Percentiles rank a stretch among this genome's conserved stretches.
phyloP scores from a whole-genome alignment of 148 eudicot species.

The Rhododendron vialii region DNA sequence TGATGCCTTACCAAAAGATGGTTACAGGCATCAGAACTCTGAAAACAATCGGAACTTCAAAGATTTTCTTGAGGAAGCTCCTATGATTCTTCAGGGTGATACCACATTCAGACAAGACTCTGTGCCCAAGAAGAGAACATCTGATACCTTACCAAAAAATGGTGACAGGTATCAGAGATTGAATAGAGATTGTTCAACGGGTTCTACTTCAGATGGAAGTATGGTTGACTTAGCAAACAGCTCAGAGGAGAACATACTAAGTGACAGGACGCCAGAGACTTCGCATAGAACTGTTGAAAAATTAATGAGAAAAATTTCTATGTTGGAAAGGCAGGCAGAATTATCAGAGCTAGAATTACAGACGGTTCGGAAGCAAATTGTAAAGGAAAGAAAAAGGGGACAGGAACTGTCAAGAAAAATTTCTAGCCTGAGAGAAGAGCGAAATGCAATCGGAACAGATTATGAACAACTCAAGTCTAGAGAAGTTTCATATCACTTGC shows the following conservation, averaged over 20 bases:
- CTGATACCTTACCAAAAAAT: slow-evolving; percentile 6
- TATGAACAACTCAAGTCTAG: slow-evolving; percentile 42
- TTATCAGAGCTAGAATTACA: slow-evolving; percentile 75
- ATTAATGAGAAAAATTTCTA: slow-evolving; percentile 39
- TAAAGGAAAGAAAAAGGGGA: slow-evolving; percentile 68
- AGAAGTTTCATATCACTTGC: slow-evolving; percentile 29
- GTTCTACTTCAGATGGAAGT: slow-evolving; percentile 45
- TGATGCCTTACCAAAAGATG: slow-evolving; percentile 7
- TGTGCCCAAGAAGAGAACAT: slow-evolving; percentile 17
- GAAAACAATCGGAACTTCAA: not conserved
- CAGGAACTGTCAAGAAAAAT: slow-evolving; percentile 62
- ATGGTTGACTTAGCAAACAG: slow-evolving; percentile 25
- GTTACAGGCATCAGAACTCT: slow-evolving; percentile 10
- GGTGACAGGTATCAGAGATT: slow-evolving; percentile 19
- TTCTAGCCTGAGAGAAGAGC: slow-evolving; percentile 55
- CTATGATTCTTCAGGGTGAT: slow-evolving; percentile 14
- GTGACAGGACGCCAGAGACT: slow-evolving; percentile 28
- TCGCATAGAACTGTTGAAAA: slow-evolving; percentile 39
- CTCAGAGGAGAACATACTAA: slow-evolving; percentile 25
- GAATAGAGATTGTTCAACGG: slow-evolving; percentile 40
- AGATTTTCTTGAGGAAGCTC: slow-evolving; percentile 21
- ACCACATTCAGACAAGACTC: slow-evolving; percentile 14
- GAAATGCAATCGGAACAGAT: slow-evolving; percentile 47
- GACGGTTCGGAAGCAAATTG: slow-evolving; percentile 73
- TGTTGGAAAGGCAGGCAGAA: slow-evolving; percentile 67